These are phyloP conservation scores for Caloboletus firmus DNA, from an alignment of 1,284 basidiomycete species.

Conservation along the genomic window DNA sequence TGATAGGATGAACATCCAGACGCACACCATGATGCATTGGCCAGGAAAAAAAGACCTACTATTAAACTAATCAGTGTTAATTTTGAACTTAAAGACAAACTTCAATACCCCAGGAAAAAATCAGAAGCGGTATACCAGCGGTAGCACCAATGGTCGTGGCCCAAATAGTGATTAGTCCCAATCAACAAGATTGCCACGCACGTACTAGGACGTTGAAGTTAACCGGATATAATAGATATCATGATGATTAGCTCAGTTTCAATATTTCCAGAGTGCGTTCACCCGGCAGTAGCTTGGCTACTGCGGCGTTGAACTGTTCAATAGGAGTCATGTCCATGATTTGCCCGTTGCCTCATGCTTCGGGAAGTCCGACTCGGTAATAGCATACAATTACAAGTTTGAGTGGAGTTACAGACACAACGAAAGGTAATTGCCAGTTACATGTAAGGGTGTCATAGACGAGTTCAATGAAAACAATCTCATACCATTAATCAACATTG, in stretches of 20 bases:
- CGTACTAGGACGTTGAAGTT: no score
- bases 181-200: no score
- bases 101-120: conserved; percentile 31
- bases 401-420: conserved; percentile 14
- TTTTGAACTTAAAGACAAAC: conserved; percentile 68
- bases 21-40: neutral
- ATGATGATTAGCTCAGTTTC: no score
- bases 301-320: no score
- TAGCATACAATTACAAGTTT: neutral
- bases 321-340: no score
- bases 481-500: conserved; percentile 18
- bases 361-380: no score
- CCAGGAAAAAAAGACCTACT: conserved; percentile 37
- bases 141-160: no score
- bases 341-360: no score
- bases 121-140: conserved; percentile 41
- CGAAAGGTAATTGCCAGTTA: neutral
- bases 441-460: neutral
- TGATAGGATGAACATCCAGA: conserved; percentile 1
- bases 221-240: no score
- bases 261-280: no score
- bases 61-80: conserved; percentile 63
- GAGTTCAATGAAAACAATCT: neutral
- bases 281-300: no score
- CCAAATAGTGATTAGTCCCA: no score